A percentile compares a stretch with the other conserved stretches of the same genome.
Evolutionary conservation across 2,329 filamentous ascomycete genomes (phyloP).

Genomic region (Tolypocladium cylindrosporum): DNA sequence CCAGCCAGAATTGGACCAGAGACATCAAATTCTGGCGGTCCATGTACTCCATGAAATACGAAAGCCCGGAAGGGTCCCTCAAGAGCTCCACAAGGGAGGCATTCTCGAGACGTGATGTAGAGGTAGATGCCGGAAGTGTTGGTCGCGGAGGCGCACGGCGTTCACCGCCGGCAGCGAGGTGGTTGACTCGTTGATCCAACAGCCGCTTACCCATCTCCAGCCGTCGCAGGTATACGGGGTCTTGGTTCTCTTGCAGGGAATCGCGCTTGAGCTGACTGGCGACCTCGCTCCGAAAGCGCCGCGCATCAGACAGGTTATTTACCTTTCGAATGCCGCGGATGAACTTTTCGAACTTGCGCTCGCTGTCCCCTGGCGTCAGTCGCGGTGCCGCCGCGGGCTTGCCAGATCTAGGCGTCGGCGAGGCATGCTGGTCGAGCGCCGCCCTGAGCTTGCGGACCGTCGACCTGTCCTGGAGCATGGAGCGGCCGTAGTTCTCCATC

Average conservation of each 20-base stretch:
- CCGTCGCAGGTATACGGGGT: conserved; percentile 77
- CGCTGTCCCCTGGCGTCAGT: conserved; percentile 71
- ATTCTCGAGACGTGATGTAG: conserved; percentile 58
- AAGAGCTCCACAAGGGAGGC: conserved; percentile 77
- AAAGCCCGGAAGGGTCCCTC: conserved; percentile 79
- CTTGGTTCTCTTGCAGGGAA: conserved; percentile 65
- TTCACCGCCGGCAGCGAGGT: conserved; percentile 61
- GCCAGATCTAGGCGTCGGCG: conserved; percentile 58
- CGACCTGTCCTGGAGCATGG: conserved; percentile 87
- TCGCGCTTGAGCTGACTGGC: conserved; percentile 86
- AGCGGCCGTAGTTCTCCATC: conserved; percentile 79
- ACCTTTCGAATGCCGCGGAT: conserved; percentile 81
- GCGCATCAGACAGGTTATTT: conserved; percentile 84
- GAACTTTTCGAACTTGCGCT: conserved; percentile 89
- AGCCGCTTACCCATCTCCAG: conserved; percentile 87
- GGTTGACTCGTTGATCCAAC: conserved; percentile 79
- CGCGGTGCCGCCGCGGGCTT: conserved; percentile 66
- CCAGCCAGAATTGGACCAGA: conserved; percentile 94
- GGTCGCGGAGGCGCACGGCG: conserved; percentile 21
- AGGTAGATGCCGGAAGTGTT: conserved; percentile 13
- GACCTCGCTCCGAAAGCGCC: conserved; percentile 84
- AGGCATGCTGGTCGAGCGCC: conserved; percentile 87
- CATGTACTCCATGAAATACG: conserved; percentile 99
- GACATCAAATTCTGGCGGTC: conserved; percentile 80
- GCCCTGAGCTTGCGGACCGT: conserved; percentile 87